Percentiles rank a stretch among this genome's conserved stretches.
phyloP scores from a whole-genome alignment of 2,329 filamentous ascomycete species.

The Aspergillus aculeatinus region DNA sequence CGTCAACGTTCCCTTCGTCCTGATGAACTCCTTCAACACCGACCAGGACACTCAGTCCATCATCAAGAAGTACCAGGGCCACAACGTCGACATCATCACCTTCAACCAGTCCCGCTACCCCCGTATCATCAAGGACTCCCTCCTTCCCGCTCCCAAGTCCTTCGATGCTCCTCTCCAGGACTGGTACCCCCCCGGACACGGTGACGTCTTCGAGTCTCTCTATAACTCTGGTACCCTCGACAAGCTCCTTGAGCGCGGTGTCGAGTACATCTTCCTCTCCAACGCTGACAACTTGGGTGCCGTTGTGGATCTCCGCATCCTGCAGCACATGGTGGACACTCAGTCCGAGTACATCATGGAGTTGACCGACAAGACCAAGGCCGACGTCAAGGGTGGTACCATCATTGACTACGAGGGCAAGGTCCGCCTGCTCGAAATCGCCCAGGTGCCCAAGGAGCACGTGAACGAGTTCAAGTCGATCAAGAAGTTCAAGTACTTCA shows the following conservation, averaged over 20 bases:
- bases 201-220: constrained; percentile 98
- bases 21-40: constrained; percentile 99
- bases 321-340: constrained; percentile 99
- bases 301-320: constrained; percentile 94
- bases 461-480: constrained; percentile 99
- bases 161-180: constrained; percentile 84
- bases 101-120: constrained; percentile 99
- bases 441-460: constrained; percentile 99
- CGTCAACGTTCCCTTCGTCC: constrained; percentile 94
- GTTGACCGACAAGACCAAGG: constrained; percentile 99
- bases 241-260: constrained; percentile 89
- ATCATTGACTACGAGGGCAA: constrained; percentile 99
- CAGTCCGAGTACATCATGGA: constrained; percentile 99
- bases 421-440: constrained; percentile 95
- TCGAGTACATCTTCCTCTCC: constrained; percentile 97
- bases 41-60: constrained; percentile 97
- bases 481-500: constrained; percentile 99
- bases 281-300: constrained; percentile 99
- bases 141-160: constrained; percentile 90
- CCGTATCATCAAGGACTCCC: constrained; percentile 95
- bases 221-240: constrained; percentile 99
- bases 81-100: constrained; percentile 98
- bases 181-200: constrained; percentile 99
- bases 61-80: constrained; percentile 99
- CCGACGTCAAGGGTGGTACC: constrained; percentile 99